Conservation (phyloP, 2,329 filamentous ascomycete species). For the Ophiostoma ulmi region DNA sequence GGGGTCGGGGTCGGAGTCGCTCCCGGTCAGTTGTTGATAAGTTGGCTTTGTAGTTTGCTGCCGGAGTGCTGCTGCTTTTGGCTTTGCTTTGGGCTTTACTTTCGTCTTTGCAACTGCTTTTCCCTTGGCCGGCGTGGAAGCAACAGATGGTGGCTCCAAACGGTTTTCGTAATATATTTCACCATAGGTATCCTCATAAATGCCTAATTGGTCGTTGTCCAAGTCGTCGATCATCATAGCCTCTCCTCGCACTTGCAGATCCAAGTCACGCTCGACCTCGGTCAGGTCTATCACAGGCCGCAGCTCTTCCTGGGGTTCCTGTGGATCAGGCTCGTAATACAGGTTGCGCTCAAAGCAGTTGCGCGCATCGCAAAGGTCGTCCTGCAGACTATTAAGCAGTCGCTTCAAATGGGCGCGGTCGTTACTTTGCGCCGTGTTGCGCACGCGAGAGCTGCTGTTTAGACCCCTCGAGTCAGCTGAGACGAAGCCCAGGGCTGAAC, state of each 20-base stretch:
- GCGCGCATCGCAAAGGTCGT: constrained; percentile 20
- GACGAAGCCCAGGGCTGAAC: neutral
- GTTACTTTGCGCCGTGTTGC: neutral
- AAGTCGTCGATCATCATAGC: neutral
- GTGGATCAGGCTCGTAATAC: neutral
- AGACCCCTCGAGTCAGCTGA: neutral
- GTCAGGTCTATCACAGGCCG: neutral
- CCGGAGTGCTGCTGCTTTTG: neutral
- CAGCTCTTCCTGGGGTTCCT: neutral
- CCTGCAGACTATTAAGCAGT: constrained; percentile 23
- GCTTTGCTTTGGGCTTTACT: neutral
- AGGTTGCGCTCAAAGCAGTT: constrained; percentile 4
- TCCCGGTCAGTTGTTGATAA: neutral
- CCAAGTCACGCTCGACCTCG: neutral
- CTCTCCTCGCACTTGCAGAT: neutral
- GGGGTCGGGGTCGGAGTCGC: too few species aligned
- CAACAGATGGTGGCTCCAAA: too few species aligned
- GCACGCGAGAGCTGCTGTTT: neutral
- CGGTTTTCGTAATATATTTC: too few species aligned
- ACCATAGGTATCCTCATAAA: too few species aligned
- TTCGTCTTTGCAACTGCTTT: neutral
- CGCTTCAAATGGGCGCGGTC: constrained; percentile 19
- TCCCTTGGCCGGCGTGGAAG: too few species aligned
- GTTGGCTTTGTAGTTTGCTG: neutral
- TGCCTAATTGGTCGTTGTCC: neutral